Evolutionary conservation across 805 yeast species (phyloP), one percentile per base, ranked within the genome.

Genomic region (Pichia eremophila): DNA sequence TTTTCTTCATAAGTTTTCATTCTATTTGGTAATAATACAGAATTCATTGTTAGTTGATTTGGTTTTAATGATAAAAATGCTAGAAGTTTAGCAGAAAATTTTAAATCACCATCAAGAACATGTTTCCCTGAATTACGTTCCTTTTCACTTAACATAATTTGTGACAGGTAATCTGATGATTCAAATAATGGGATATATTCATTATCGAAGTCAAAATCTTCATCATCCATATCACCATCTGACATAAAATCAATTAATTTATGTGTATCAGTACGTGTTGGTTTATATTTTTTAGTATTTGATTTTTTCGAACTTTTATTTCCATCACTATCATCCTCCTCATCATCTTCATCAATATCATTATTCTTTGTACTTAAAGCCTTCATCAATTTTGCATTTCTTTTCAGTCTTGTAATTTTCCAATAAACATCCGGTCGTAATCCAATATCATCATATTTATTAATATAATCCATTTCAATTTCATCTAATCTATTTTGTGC

Each of bases 401-500:
- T 40, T 31, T 47, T 52, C n/a, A 47, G n/a, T 25, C 51, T 39
- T n/a, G 47, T 29, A 40, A 91, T 83, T 64, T 84, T 85, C 97
- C 97, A 91, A 65, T 87, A 95, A 54, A 86, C 91, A 18, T 28
- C 10, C 14, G 91, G 85, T 9, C 97, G 97, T 29, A 95, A 77
- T 96, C 97, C 90, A 60, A 79, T 84, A 32, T 72, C 80, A 60
- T 89, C 96, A 63, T 88, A 88, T 60, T 87, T 84, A 3, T 89
- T 83, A 76, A 77, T 70, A 43, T 75, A 62, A 49, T 74, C 76
- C 31, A 65, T 59, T 51, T 75, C 79, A 46, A 70, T 63, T 27
- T 71, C 68, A 6, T 14, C 40, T 19, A 31, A 28, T 15, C 32
- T 40, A 7, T 32, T 32, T 5, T 32, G 17, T 9, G 36, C 36